phyloP scores from a whole-genome alignment of 768 basidiomycete genomes.

The Phaeotremella fagi region DNA sequence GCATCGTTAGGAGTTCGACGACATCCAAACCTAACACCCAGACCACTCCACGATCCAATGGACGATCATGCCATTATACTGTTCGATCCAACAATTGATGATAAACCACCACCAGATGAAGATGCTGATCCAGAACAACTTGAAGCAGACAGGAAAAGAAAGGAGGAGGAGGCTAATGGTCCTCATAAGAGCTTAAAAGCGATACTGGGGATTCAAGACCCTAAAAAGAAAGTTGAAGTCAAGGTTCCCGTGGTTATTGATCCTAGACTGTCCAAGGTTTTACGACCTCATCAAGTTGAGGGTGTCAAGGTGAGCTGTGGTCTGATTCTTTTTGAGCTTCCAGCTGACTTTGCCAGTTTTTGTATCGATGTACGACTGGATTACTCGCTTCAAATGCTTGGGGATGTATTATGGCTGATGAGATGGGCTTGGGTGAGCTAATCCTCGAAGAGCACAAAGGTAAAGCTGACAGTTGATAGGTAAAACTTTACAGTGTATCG shows the following conservation, averaged over 20 bases:
- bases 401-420: slow-evolving; percentile 96
- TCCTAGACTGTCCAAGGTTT: slow-evolving; percentile 74
- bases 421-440: slow-evolving; percentile 80
- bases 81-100: slow-evolving; percentile 93
- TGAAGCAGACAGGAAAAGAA: slow-evolving; percentile 57
- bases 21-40: slow-evolving; percentile 70
- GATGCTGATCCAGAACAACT: slow-evolving; percentile 55
- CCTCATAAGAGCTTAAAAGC: slow-evolving; percentile 87
- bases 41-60: slow-evolving; percentile 96
- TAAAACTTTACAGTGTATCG: slow-evolving; percentile 93
- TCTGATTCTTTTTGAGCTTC: not conserved
- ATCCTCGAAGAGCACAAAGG: not conserved
- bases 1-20: slow-evolving; percentile 80
- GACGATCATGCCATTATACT: slow-evolving; percentile 94
- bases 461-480: slow-evolving; percentile 45
- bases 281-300: slow-evolving; percentile 96
- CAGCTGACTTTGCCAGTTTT: slow-evolving; percentile 55
- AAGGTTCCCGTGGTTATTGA: slow-evolving; percentile 98
- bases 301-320: slow-evolving; percentile 73
- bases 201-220: slow-evolving; percentile 49
- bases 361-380: slow-evolving; percentile 92
- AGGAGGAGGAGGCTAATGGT: slow-evolving; percentile 62
- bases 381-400: slow-evolving; percentile 81
- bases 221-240: slow-evolving; percentile 55
- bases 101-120: slow-evolving; percentile 47